These are phyloP conservation scores for Cicer judaicum DNA, from an alignment of 306 rosid genomes.

Conservation along the genomic window DNA sequence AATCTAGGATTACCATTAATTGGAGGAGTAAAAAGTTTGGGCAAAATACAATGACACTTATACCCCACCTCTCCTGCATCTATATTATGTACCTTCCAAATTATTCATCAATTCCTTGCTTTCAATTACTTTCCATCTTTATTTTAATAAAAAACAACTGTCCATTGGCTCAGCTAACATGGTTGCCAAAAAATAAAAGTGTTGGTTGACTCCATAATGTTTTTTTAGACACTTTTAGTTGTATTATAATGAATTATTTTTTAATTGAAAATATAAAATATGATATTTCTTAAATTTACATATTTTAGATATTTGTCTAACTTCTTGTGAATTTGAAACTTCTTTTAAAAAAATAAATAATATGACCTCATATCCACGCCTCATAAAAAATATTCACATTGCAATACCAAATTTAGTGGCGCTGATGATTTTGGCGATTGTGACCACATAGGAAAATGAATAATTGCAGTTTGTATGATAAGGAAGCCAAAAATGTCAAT, in stretches of 20 bases:
- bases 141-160: background rate
- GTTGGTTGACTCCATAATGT: too few relatives aligned
- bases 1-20: constrained; percentile 44
- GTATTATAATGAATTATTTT: too few relatives aligned
- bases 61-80: constrained; percentile 36
- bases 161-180: too few relatives aligned
- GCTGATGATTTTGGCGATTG: constrained; percentile 36
- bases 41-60: constrained; percentile 44
- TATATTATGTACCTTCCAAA: constrained; percentile 40
- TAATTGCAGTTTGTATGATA: constrained; percentile 18
- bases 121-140: background rate
- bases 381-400: constrained; percentile 32
- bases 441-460: constrained; percentile 32
- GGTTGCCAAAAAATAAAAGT: too few relatives aligned
- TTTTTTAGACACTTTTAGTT: too few relatives aligned
- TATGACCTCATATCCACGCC: constrained; percentile 12
- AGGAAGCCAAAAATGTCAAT: background rate
- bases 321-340: too few relatives aligned
- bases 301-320: too few relatives aligned
- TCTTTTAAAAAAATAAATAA: background rate
- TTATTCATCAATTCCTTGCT: constrained; percentile 26
- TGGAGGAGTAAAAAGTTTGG: constrained; percentile 27
- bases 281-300: too few relatives aligned
- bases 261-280: too few relatives aligned
- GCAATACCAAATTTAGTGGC: constrained; percentile 40